Evolutionary conservation across 306 rosid species (phyloP).

Genomic region (Datisca glomerata): DNA sequence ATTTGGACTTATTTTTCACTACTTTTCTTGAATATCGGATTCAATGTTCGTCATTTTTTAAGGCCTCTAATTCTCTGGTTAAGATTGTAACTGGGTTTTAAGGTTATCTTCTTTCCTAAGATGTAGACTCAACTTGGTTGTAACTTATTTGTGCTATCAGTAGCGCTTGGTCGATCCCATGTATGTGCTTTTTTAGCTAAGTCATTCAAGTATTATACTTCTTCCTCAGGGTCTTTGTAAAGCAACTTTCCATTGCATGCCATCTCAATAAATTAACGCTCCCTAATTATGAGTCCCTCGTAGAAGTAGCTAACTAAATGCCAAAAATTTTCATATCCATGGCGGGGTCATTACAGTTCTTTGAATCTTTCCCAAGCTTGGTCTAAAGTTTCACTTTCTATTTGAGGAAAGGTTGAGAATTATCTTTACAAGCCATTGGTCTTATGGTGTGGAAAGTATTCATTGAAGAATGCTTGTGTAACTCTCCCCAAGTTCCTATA

Average conservation of each 20-base stretch:
- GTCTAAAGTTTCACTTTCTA: background rate
- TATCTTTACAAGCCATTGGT: background rate
- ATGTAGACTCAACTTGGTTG: too few species aligned
- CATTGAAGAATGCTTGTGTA: background rate
- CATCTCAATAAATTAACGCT: background rate
- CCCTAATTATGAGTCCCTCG: background rate
- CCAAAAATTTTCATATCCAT: background rate
- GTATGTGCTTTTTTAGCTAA: background rate
- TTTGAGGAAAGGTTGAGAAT: background rate
- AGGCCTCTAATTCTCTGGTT: too few species aligned
- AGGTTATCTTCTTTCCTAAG: too few species aligned
- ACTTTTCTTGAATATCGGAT: too few species aligned
- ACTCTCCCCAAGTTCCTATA: background rate
- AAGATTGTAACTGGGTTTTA: too few species aligned
- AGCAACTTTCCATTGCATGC: constrained; percentile 1
- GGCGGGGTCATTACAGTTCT: background rate
- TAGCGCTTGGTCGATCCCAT: too few species aligned
- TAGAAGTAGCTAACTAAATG: background rate
- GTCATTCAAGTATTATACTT: background rate
- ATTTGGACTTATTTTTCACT: too few species aligned
- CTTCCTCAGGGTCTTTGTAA: background rate
- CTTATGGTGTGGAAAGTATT: background rate
- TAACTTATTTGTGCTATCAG: too few species aligned
- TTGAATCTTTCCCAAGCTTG: background rate
- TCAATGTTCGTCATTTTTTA: too few species aligned